Percentiles rank a stretch among this genome's conserved stretches.
Evolutionary conservation across 345 rosid species (phyloP).

Genomic region (Tarenaya hassleriana): DNA sequence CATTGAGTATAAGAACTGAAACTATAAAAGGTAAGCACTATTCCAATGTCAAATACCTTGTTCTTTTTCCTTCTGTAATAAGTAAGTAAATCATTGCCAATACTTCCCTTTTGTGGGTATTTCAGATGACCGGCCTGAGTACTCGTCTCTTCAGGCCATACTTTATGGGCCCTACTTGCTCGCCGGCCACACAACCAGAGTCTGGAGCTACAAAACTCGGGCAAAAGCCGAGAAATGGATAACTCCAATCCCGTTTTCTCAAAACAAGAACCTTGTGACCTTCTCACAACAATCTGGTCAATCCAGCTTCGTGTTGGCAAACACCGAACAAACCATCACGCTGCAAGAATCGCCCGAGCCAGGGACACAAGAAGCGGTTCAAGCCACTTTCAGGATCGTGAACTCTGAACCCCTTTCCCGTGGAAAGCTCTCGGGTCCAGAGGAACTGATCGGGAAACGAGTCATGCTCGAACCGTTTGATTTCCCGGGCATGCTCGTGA

Average conservation of each 20-base stretch:
- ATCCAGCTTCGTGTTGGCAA: slow-evolving; percentile 42
- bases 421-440: slow-evolving; percentile 18
- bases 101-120: slow-evolving; percentile 1
- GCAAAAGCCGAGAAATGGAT: slow-evolving; percentile 49
- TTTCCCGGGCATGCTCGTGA: slow-evolving; percentile 68
- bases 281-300: slow-evolving; percentile 51
- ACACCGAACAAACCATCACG: slow-evolving; percentile 52
- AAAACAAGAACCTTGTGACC: slow-evolving; percentile 49
- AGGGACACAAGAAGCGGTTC: slow-evolving; percentile 56
- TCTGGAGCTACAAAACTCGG: slow-evolving; percentile 57
- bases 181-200: slow-evolving; percentile 56
- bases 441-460: slow-evolving; percentile 42
- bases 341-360: slow-evolving; percentile 45
- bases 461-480: slow-evolving; percentile 72
- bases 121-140: slow-evolving; percentile 71
- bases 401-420: slow-evolving; percentile 18
- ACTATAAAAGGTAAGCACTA: slow-evolving; percentile 54
- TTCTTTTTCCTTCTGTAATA: neutral
- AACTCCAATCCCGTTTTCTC: slow-evolving; percentile 43
- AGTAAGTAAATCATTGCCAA: neutral
- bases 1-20: slow-evolving; percentile 52
- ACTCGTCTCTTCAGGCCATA: slow-evolving; percentile 68
- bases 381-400: slow-evolving; percentile 67
- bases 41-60: neutral
- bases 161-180: slow-evolving; percentile 87